phyloP scores from a whole-genome alignment of 176 grass and related monocot species.

The Aegilops umbellulata region DNA sequence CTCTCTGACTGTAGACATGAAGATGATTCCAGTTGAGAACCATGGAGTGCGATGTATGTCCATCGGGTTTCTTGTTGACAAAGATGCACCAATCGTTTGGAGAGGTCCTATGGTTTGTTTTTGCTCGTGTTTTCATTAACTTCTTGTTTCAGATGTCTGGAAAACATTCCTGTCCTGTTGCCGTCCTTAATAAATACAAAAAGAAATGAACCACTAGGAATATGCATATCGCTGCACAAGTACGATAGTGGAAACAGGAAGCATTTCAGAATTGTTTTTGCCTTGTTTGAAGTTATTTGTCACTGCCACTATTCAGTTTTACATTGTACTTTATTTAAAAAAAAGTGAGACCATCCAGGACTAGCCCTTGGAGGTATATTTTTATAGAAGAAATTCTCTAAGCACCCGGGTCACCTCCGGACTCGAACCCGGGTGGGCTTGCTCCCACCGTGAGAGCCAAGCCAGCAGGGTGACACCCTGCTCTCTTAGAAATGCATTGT shows the following conservation, averaged over 20 bases:
- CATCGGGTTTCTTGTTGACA: conserved; percentile 95
- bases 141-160: conserved; percentile 10
- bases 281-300: neutral
- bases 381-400: too few relatives aligned
- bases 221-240: neutral
- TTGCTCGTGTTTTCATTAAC: conserved; percentile 26
- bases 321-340: neutral
- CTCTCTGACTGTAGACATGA: conserved; percentile 58
- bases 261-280: neutral
- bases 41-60: conserved; percentile 92
- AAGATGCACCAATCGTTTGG: conserved; percentile 91
- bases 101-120: conserved; percentile 99
- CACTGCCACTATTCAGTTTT: neutral
- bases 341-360: too few relatives aligned
- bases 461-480: too few relatives aligned
- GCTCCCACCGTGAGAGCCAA: too few relatives aligned
- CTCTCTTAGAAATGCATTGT: too few relatives aligned
- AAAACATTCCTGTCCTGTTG: neutral
- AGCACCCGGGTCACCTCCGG: too few relatives aligned
- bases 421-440: too few relatives aligned
- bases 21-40: conserved; percentile 95
- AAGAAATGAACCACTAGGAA: neutral
- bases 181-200: neutral
- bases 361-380: too few relatives aligned
- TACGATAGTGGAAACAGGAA: neutral